Evolutionary conservation across 441 rosid species (phyloP).

Genomic region (Erodium texanum): DNA sequence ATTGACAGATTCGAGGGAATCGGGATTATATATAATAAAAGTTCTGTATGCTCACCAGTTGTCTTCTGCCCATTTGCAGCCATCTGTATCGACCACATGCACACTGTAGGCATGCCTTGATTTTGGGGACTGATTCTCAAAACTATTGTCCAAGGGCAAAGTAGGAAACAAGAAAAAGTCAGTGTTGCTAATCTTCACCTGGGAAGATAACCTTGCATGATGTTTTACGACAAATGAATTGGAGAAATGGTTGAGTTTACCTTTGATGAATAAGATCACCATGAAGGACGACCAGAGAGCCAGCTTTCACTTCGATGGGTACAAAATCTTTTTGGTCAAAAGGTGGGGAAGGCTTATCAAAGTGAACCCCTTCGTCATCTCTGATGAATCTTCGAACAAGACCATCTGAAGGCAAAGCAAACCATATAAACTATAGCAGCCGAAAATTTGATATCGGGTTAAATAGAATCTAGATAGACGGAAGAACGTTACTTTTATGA

Average conservation of each 20-base stretch:
- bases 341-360: conserved; percentile 64
- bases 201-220: not conserved
- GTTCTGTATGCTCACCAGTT: conserved; percentile 49
- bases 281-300: conserved; percentile 77
- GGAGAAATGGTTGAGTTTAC: conserved; percentile 25
- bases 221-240: conserved; percentile 1
- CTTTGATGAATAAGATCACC: conserved; percentile 91
- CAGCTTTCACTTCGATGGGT: conserved; percentile 83
- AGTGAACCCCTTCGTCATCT: conserved; percentile 68
- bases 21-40: too few relatives aligned
- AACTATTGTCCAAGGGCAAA: conserved; percentile 35
- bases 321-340: conserved; percentile 76
- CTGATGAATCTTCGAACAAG: conserved; percentile 79
- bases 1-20: too few relatives aligned
- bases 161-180: conserved; percentile 7
- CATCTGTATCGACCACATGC: conserved; percentile 86
- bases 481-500: conserved; percentile 51
- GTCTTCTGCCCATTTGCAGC: conserved; percentile 82
- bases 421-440: conserved; percentile 13
- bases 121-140: conserved; percentile 71
- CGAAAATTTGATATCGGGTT: not conserved
- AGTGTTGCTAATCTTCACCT: conserved; percentile 1
- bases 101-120: conserved; percentile 95
- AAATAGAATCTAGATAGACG: not conserved
- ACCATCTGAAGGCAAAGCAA: conserved; percentile 47